These are phyloP conservation scores for Bolboschoenus planiculmis DNA, from an alignment of 176 grass and related monocot genomes.

Conservation along the genomic window DNA sequence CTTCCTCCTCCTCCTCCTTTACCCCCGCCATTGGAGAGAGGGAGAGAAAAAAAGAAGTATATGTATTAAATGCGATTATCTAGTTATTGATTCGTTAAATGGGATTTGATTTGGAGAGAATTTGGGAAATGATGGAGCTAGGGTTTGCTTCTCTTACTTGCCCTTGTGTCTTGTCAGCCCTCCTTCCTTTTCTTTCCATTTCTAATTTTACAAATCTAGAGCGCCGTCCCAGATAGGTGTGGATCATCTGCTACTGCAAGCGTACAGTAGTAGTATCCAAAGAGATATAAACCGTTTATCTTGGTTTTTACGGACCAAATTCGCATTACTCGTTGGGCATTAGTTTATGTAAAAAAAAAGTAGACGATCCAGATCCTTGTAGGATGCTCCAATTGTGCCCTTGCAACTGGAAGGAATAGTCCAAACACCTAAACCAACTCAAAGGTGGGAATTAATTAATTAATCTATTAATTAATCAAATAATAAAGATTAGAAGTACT, in stretches of 20 bases:
- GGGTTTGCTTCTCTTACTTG: slow-evolving; percentile 37
- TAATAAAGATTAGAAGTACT: not conserved
- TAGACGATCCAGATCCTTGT: not conserved
- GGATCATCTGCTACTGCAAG: not conserved
- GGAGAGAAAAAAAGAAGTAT: not conserved
- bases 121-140: slow-evolving; percentile 27
- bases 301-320: not conserved
- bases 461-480: not conserved
- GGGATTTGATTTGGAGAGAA: not conserved
- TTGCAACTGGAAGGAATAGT: not conserved
- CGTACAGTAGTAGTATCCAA: no score
- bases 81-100: slow-evolving; percentile 21
- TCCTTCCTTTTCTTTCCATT: slow-evolving; percentile 1
- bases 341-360: not conserved
- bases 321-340: not conserved
- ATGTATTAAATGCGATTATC: slow-evolving; percentile 17
- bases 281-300: not conserved
- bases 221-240: not conserved
- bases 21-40: slow-evolving; percentile 5
- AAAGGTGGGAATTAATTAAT: not conserved
- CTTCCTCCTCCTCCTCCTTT: slow-evolving; percentile 2
- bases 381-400: not conserved
- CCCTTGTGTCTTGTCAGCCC: slow-evolving; percentile 16
- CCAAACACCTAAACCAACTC: not conserved
- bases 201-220: slow-evolving; percentile 4